These are phyloP conservation scores for Globisporangium rhizosaccharum DNA, from an alignment of 352 stramenopile genomes.

Conservation along the genomic window DNA sequence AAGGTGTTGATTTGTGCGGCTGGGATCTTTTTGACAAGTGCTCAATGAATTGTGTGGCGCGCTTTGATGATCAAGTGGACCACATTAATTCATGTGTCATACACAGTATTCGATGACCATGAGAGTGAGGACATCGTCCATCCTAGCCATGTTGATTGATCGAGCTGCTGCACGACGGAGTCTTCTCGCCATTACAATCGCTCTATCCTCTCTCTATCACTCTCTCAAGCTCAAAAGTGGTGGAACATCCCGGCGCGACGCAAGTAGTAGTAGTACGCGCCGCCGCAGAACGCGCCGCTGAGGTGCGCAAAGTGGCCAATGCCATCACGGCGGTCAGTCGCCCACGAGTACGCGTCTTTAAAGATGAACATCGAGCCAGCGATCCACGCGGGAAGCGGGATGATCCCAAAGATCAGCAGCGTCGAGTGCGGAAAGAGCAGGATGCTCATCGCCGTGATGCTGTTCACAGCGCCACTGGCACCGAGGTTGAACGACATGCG, in stretches of 20 bases:
- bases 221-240: neutral
- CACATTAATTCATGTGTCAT: too few relatives aligned
- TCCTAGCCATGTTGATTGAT: neutral
- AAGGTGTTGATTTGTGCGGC: neutral
- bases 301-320: constrained; percentile 77
- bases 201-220: neutral
- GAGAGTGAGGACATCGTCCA: too few relatives aligned
- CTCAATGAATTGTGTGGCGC: neutral
- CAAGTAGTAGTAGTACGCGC: constrained; percentile 58
- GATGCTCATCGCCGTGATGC: constrained; percentile 68
- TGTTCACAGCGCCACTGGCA: constrained; percentile 74
- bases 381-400: constrained; percentile 73
- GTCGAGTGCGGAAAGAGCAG: constrained; percentile 66
- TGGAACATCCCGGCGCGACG: constrained; percentile 11
- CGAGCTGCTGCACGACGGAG: neutral
- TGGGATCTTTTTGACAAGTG: neutral
- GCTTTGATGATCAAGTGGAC: too few relatives aligned
- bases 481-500: constrained; percentile 53
- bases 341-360: constrained; percentile 63
- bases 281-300: constrained; percentile 53
- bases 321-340: constrained; percentile 37
- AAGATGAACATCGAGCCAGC: constrained; percentile 67
- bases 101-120: too few relatives aligned
- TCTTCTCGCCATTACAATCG: neutral
- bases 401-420: constrained; percentile 67